Conservation (phyloP, 306 rosid species). For the Trifolium fragiferum region DNA sequence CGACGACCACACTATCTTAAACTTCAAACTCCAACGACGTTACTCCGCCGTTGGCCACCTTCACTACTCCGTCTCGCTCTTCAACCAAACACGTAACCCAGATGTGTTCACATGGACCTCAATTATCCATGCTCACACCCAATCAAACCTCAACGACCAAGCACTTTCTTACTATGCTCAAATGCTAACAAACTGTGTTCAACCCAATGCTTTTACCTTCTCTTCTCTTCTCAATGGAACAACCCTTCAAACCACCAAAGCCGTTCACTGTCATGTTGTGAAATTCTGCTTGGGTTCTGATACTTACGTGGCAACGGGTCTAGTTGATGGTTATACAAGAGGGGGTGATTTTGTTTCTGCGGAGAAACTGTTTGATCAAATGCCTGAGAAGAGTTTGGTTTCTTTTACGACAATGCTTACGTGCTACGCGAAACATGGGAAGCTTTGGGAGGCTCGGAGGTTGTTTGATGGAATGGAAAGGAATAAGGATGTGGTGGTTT, state of each 20-base stretch:
- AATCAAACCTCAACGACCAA: slow-evolving; percentile 48
- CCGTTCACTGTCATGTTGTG: slow-evolving; percentile 62
- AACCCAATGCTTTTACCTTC: slow-evolving; percentile 75
- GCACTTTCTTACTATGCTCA: slow-evolving; percentile 60
- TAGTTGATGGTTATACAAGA: slow-evolving; percentile 65
- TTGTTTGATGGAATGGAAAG: slow-evolving; percentile 58
- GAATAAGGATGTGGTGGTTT: slow-evolving; percentile 69
- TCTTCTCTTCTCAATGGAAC: slow-evolving; percentile 62
- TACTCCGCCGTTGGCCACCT: slow-evolving; percentile 75
- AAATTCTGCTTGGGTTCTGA: slow-evolving; percentile 55
- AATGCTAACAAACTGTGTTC: slow-evolving; percentile 59
- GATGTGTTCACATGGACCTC: slow-evolving; percentile 65
- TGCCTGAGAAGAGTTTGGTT: slow-evolving; percentile 72
- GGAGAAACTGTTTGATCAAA: slow-evolving; percentile 63
- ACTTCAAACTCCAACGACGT: slow-evolving; percentile 89
- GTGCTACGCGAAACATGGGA: slow-evolving; percentile 65
- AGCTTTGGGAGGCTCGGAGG: slow-evolving; percentile 57
- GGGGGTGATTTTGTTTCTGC: slow-evolving; percentile 65
- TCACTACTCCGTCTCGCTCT: slow-evolving; percentile 67
- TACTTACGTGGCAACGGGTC: slow-evolving; percentile 65
- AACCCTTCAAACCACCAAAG: slow-evolving; percentile 44
- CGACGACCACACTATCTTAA: slow-evolving; percentile 64
- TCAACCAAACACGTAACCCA: slow-evolving; percentile 56
- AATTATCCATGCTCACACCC: slow-evolving; percentile 68
- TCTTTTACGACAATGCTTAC: slow-evolving; percentile 71